Conservation (phyloP, 257 asterid species). For the Plectranthus barbatus region DNA sequence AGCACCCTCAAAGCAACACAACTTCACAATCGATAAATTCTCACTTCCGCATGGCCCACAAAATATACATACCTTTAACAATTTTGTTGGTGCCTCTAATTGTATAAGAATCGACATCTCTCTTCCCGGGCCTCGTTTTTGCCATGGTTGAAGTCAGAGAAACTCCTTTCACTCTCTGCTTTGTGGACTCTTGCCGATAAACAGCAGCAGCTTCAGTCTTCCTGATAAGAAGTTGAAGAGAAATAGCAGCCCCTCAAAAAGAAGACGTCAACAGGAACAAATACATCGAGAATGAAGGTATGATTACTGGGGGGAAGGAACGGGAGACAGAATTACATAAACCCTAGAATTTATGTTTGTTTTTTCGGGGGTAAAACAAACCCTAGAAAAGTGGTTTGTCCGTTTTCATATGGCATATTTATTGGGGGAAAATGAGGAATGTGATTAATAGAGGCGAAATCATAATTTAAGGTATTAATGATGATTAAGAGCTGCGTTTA, state of each 20-base stretch:
- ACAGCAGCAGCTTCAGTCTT: background rate
- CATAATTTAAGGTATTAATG: background rate
- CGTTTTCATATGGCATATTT: conserved; percentile 6
- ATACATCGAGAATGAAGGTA: conserved; percentile 1
- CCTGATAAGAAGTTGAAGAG: background rate
- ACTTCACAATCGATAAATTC: background rate
- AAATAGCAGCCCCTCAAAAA: background rate
- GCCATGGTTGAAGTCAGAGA: conserved; percentile 32
- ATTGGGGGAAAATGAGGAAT: conserved; percentile 1
- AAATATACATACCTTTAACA: conserved; percentile 35
- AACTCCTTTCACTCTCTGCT: background rate
- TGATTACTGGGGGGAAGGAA: conserved; percentile 6
- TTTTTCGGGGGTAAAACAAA: conserved; percentile 21
- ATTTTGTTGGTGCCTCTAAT: conserved; percentile 50
- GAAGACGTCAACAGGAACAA: background rate
- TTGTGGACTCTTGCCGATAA: background rate
- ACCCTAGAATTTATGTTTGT: conserved; percentile 21
- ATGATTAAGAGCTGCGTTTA: background rate
- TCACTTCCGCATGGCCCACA: conserved; percentile 12
- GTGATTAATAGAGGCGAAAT: background rate
- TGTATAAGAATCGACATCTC: conserved; percentile 39
- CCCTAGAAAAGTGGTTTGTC: conserved; percentile 17
- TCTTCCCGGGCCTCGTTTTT: conserved; percentile 41
- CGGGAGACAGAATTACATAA: conserved; percentile 4
- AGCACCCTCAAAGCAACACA: conserved; percentile 2